These are phyloP conservation scores for Simplicillium aogashimaense DNA, from an alignment of 2,329 filamentous ascomycete genomes.

Conservation along the genomic window DNA sequence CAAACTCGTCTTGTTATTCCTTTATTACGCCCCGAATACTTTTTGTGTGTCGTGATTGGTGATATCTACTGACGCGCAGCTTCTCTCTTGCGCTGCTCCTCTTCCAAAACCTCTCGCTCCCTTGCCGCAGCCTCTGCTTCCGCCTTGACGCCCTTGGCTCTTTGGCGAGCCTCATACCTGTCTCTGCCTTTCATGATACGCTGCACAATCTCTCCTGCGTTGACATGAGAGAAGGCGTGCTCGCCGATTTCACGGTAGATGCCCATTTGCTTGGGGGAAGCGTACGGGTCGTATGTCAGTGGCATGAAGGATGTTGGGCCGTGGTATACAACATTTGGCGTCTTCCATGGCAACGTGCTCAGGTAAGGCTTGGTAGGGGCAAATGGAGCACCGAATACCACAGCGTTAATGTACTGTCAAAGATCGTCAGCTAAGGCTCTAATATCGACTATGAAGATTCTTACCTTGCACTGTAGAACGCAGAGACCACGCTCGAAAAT, in stretches of 20 bases:
- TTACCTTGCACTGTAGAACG: slow-evolving; percentile 84
- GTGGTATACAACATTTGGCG: slow-evolving; percentile 79
- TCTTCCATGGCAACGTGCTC: slow-evolving; percentile 60
- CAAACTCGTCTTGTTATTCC: too few relatives aligned
- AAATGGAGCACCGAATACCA: slow-evolving; percentile 86
- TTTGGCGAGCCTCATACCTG: slow-evolving; percentile 84
- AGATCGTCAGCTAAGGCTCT: slow-evolving; percentile 10
- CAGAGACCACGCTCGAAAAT: slow-evolving; percentile 93
- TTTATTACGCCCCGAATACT: too few relatives aligned
- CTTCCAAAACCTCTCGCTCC: slow-evolving; percentile 52
- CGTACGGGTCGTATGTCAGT: slow-evolving; percentile 70
- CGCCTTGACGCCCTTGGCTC: slow-evolving; percentile 81
- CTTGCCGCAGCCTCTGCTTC: slow-evolving; percentile 59
- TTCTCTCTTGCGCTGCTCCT: slow-evolving; percentile 42
- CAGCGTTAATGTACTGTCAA: slow-evolving; percentile 68
- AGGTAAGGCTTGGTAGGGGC: slow-evolving; percentile 74
- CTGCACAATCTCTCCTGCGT: slow-evolving; percentile 84
- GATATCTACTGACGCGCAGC: slow-evolving; percentile 17
- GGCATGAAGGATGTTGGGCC: slow-evolving; percentile 91
- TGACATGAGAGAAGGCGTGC: slow-evolving; percentile 79
- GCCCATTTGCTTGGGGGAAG: slow-evolving; percentile 67
- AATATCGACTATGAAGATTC: slow-evolving; percentile 12
- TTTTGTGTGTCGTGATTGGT: too few relatives aligned
- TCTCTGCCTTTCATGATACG: slow-evolving; percentile 80
- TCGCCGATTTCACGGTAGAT: slow-evolving; percentile 72